phyloP scores from a whole-genome alignment of 2,329 filamentous ascomycete genomes.

The Aspergillus amoenus region DNA sequence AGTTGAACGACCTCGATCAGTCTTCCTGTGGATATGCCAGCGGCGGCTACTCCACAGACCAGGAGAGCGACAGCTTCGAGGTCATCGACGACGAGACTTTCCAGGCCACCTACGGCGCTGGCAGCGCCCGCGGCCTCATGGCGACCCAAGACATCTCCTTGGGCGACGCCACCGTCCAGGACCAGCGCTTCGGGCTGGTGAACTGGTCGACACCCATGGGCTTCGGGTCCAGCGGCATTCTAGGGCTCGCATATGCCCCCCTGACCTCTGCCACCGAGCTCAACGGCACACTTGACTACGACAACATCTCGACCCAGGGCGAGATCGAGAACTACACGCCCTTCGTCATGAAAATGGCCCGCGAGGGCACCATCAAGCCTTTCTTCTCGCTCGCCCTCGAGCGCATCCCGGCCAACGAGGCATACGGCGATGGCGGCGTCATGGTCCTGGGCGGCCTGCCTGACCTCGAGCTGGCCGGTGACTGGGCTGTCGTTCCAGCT shows the following conservation, averaged over 20 bases:
- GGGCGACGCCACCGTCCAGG: constrained; percentile 16
- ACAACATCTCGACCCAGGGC: background rate
- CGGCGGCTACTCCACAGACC: constrained; percentile 15
- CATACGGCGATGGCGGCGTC: constrained; percentile 14
- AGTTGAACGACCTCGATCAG: background rate
- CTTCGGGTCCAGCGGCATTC: background rate
- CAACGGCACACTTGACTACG: background rate
- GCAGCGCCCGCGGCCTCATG: constrained; percentile 22
- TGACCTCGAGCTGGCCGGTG: constrained; percentile 7
- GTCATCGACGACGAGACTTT: constrained; percentile 23
- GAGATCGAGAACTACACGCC: constrained; percentile 7
- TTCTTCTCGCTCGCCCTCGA: constrained; percentile 34
- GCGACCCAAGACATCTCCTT: constrained; percentile 24
- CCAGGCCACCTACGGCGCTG: constrained; percentile 26
- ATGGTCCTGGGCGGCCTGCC: constrained; percentile 22
- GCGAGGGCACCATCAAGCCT: constrained; percentile 2
- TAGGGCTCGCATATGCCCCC: constrained; percentile 11
- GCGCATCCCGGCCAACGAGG: constrained; percentile 36
- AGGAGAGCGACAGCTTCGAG: constrained; percentile 10
- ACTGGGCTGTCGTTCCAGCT: constrained; percentile 19
- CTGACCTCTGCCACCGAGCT: background rate
- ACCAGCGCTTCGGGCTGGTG: constrained; percentile 7
- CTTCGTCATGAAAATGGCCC: constrained; percentile 9
- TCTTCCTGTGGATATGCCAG: constrained; percentile 20
- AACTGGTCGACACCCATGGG: background rate